Evolutionary conservation across 1,284 basidiomycete genomes (phyloP), one percentile per base, ranked within the genome.

Genomic region (Lignosus rhinocerotis): DNA sequence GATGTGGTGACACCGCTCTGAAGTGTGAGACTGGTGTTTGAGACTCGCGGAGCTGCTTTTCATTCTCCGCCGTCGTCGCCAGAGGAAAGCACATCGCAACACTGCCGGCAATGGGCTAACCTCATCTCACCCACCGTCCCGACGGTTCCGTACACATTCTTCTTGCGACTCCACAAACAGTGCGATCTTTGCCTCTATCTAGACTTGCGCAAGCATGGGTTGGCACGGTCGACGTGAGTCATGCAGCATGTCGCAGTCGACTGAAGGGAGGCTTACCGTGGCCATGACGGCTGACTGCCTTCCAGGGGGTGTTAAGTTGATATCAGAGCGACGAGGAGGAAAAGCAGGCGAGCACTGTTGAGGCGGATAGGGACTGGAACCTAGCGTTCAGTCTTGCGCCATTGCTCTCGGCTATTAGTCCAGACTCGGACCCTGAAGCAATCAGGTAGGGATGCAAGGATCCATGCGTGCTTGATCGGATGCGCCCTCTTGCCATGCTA

Each of bases 21-120:
- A 25, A 25, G 25, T 25, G 25, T 25, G 25, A 25, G 25, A 25
- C 25, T 25, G 25, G 25, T 25, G 25, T 25, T 25, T 25, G 25
- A 25, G 25, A 25, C 6, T 43, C 43, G 36, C 36, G 43, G 43
- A 45, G 43, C 17, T 45, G 25, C 16, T 34, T 50, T 50, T 50
- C 48, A 50, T 38, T 50, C 48, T 50, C 48, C 48, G 48, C 34
- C 48, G 48, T 50, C 48, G 48, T 30, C 36, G 25, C 5, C 36
- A 30, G 33, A 6, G 8, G 30, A 46, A 14, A 11, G 25, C 45
- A 32, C 14, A n/a, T n/a, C 39, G n/a, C 14, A 8, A n/a, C n/a
- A n/a, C 6, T 2, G 10, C 14, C 8, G 39, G 11, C 17, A 8
- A 6, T 8, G 14, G 39, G 17, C 14, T 6, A n/a, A n/a, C 2